Conservation (phyloP, 129 eudicot genomes). For the Heracleum sosnowskyi region DNA sequence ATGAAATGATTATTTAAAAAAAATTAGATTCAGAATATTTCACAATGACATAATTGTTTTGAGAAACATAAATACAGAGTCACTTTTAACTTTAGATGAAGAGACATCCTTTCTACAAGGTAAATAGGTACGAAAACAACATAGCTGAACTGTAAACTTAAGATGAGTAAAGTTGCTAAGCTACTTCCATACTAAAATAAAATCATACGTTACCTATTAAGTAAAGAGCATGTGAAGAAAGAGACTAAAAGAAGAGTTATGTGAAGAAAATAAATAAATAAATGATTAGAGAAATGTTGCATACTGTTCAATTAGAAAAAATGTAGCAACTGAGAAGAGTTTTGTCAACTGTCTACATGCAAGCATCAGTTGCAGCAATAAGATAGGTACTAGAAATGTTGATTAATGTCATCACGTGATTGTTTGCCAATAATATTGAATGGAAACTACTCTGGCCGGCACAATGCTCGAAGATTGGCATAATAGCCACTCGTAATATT, state of each 20-base stretch:
- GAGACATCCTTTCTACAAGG: not conserved
- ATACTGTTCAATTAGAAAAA: not conserved
- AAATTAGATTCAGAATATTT: not conserved
- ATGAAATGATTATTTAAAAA: not conserved
- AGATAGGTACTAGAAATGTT: not conserved
- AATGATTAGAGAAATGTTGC: not conserved
- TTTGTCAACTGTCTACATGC: not conserved
- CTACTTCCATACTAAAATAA: not conserved
- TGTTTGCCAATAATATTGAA: not conserved
- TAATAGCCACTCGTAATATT: not conserved
- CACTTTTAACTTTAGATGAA: not conserved
- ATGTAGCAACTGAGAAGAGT: not conserved
- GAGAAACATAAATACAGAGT: not conserved
- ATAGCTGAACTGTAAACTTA: not conserved
- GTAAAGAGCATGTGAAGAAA: too few species aligned
- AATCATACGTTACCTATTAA: not conserved
- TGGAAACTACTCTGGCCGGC: not conserved
- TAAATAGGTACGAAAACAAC: not conserved
- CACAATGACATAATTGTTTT: not conserved
- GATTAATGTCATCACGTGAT: not conserved
- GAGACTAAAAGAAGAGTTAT: not conserved
- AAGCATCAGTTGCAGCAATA: not conserved
- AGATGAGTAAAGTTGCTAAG: not conserved
- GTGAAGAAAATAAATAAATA: not conserved
- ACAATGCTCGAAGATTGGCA: not conserved